These are phyloP conservation scores for Phytophthora tubulina DNA, from an alignment of 352 stramenopile genomes.

Conservation along the genomic window DNA sequence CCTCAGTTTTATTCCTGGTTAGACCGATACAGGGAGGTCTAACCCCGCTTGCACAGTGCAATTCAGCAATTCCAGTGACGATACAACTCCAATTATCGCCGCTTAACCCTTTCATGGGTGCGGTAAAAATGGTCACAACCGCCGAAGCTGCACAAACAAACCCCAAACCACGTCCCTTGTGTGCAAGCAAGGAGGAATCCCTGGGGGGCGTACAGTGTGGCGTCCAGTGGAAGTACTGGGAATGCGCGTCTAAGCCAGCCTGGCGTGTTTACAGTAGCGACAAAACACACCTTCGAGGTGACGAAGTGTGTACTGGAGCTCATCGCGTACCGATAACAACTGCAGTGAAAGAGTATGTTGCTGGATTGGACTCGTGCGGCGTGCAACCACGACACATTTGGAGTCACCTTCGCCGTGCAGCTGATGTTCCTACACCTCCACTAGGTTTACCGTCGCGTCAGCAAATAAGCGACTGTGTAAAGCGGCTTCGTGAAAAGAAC, in stretches of 20 bases:
- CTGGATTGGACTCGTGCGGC: background rate
- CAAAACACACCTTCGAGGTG: background rate
- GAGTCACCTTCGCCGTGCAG: background rate
- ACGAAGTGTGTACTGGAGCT: background rate
- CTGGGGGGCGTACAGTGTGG: too few relatives aligned
- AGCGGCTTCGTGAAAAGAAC: background rate
- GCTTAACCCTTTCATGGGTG: too few relatives aligned
- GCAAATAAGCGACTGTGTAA: constrained; percentile 1
- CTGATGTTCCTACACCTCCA: background rate
- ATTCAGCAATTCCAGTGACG: too few relatives aligned
- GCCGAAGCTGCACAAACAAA: too few relatives aligned
- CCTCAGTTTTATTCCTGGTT: too few relatives aligned
- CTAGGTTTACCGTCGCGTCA: background rate
- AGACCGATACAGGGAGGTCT: too few relatives aligned
- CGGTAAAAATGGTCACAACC: too few relatives aligned
- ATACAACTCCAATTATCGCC: too few relatives aligned
- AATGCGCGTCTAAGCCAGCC: background rate
- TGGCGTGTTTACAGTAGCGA: background rate
- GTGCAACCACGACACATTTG: background rate
- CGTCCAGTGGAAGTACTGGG: background rate
- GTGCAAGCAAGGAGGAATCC: too few relatives aligned
- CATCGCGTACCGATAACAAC: background rate
- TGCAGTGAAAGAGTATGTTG: background rate
- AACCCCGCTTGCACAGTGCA: too few relatives aligned
- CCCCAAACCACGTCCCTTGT: too few relatives aligned